Conservation (phyloP, 306 rosid species). For the Delonix regia region DNA sequence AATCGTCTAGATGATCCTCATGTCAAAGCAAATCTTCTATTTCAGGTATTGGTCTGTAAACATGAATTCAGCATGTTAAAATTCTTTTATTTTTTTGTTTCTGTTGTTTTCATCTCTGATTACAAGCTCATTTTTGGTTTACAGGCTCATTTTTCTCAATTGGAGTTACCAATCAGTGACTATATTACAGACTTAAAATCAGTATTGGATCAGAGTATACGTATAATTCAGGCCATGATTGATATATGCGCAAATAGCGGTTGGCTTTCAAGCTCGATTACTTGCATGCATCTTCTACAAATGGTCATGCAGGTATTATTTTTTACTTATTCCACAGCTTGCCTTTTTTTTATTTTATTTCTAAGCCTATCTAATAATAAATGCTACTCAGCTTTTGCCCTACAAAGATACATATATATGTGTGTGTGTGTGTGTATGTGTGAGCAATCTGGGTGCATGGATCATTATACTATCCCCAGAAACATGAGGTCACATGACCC, state of each 20-base stretch:
- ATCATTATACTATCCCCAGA: not conserved
- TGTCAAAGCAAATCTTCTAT: slow-evolving; percentile 84
- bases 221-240: slow-evolving; percentile 97
- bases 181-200: slow-evolving; percentile 92
- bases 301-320: slow-evolving; percentile 91
- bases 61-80: slow-evolving; percentile 23
- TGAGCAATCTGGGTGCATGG: not conserved
- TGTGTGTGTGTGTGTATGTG: no score
- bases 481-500: not conserved
- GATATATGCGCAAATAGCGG: slow-evolving; percentile 97
- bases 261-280: slow-evolving; percentile 88
- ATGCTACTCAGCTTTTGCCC: not conserved
- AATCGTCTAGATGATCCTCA: slow-evolving; percentile 89
- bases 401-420: no score
- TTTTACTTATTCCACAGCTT: slow-evolving; percentile 23
- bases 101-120: slow-evolving; percentile 29
- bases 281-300: slow-evolving; percentile 96
- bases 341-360: not conserved
- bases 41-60: slow-evolving; percentile 70
- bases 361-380: not conserved
- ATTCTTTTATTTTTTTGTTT: slow-evolving; percentile 10
- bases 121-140: slow-evolving; percentile 26
- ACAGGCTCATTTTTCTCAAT: slow-evolving; percentile 94
- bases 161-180: slow-evolving; percentile 93
- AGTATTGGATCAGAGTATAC: slow-evolving; percentile 94